These are phyloP conservation scores for Rubroboletus satanas DNA, from an alignment of 768 basidiomycete species.

Conservation along the genomic window DNA sequence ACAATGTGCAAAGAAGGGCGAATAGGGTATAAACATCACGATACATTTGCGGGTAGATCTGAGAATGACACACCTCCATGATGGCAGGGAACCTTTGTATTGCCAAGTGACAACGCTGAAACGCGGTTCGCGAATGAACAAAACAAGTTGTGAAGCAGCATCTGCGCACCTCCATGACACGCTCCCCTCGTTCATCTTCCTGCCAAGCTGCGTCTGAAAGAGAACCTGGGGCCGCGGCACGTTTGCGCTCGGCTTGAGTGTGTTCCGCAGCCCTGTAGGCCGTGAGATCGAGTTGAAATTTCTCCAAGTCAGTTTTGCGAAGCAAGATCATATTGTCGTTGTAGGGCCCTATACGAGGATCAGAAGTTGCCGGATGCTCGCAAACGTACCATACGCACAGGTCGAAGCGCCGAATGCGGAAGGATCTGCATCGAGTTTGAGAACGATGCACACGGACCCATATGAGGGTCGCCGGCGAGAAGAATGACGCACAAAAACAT, in stretches of 20 bases:
- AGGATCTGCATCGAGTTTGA: constrained; percentile 1
- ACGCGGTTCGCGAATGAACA: background rate
- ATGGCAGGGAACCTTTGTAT: constrained; percentile 6
- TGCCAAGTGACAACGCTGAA: constrained; percentile 4
- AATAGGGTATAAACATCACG: background rate
- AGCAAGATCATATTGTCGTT: background rate
- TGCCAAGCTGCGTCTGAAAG: background rate
- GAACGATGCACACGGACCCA: background rate
- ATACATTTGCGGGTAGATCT: background rate
- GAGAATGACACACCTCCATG: constrained; percentile 17
- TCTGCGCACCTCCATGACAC: background rate
- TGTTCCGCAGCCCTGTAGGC: background rate
- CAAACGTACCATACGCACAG: constrained; percentile 16
- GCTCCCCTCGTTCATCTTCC: background rate
- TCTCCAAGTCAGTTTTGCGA: constrained; percentile 20
- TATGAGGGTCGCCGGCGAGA: background rate
- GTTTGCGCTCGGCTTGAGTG: background rate
- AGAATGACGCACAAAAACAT: constrained; percentile 21
- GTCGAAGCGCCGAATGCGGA: background rate
- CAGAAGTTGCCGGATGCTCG: background rate
- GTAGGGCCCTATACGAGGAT: constrained; percentile 19
- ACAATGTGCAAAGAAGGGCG: background rate
- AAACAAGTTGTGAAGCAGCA: background rate
- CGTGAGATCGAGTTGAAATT: background rate
- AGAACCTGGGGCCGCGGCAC: background rate